Percentiles rank a stretch among this genome's conserved stretches.
Evolutionary conservation across 768 basidiomycete genomes (phyloP).

Genomic region (Rossbeevera mucosa): DNA sequence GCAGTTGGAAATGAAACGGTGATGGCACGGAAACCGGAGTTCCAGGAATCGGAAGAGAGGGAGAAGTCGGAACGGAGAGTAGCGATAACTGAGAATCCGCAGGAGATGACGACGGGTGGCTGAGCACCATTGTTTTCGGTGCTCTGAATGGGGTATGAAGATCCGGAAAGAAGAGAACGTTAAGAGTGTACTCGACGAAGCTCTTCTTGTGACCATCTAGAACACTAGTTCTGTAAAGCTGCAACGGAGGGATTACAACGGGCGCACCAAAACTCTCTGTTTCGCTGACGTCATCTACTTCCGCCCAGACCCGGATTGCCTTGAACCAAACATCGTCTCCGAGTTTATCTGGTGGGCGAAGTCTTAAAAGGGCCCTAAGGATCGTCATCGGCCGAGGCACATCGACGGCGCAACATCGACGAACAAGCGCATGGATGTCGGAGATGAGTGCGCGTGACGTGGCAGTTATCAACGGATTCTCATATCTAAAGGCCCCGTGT

Average conservation of each 20-base stretch:
- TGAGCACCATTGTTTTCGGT: slow-evolving; percentile 37
- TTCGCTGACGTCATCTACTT: slow-evolving; percentile 70
- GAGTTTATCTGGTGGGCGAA: slow-evolving; percentile 17
- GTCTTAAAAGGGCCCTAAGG: slow-evolving; percentile 51
- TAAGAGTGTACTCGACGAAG: slow-evolving; percentile 76
- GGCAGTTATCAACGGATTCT: slow-evolving; percentile 75
- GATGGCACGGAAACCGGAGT: slow-evolving; percentile 56
- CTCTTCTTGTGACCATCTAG: slow-evolving; percentile 69
- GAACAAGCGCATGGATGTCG: slow-evolving; percentile 63
- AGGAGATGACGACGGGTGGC: slow-evolving; percentile 30
- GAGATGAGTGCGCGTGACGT: slow-evolving; percentile 68
- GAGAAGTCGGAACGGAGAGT: slow-evolving; percentile 32
- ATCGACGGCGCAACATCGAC: slow-evolving; percentile 56
- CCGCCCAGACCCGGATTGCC: slow-evolving; percentile 67
- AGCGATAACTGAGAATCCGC: slow-evolving; percentile 25
- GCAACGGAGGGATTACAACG: not conserved
- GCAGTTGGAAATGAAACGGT: slow-evolving; percentile 70
- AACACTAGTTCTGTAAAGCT: not conserved
- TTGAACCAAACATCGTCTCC: slow-evolving; percentile 50
- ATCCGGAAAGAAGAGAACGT: slow-evolving; percentile 71
- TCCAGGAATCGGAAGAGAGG: slow-evolving; percentile 54
- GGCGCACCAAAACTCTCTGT: slow-evolving; percentile 71
- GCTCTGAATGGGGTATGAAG: slow-evolving; percentile 48
- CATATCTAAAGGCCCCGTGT: slow-evolving; percentile 50
- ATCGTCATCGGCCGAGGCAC: slow-evolving; percentile 64